These are phyloP conservation scores for Bipolaris sorokiniana DNA, from an alignment of 2,329 filamentous ascomycete species.

Conservation along the genomic window DNA sequence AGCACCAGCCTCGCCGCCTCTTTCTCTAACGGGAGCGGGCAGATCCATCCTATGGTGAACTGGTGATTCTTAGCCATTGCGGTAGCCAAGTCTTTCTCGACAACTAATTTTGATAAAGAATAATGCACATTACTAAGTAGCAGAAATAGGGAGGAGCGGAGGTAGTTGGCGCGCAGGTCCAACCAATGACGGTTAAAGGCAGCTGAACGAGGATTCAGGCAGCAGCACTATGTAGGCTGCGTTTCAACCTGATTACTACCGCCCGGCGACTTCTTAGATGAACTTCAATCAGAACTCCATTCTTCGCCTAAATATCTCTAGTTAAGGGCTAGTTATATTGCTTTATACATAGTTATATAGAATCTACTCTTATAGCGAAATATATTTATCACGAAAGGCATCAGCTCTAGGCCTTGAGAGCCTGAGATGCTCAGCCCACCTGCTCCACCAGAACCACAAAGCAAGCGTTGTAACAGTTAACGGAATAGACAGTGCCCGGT, in stretches of 20 bases:
- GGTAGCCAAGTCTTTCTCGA: background rate
- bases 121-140: background rate
- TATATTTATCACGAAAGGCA: background rate
- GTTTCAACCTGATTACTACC: background rate
- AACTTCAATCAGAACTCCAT: background rate
- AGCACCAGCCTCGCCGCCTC: slow-evolving; percentile 39
- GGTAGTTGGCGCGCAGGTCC: background rate
- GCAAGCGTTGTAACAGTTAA: slow-evolving; percentile 20
- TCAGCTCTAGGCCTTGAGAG: background rate
- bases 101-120: background rate
- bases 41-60: slow-evolving; percentile 46
- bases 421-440: background rate
- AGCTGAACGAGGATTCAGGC: background rate
- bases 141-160: background rate
- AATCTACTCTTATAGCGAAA: background rate
- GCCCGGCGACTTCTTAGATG: background rate
- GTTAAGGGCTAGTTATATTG: background rate
- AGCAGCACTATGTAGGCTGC: slow-evolving; percentile 1
- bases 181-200: background rate
- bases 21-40: slow-evolving; percentile 41
- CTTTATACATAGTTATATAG: background rate
- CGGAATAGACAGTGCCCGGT: slow-evolving; percentile 24
- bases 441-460: slow-evolving; percentile 25
- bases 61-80: slow-evolving; percentile 10
- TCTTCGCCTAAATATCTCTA: background rate